These are phyloP conservation scores for Pythium folliculosum DNA, from an alignment of 352 stramenopile species.

Conservation along the genomic window DNA sequence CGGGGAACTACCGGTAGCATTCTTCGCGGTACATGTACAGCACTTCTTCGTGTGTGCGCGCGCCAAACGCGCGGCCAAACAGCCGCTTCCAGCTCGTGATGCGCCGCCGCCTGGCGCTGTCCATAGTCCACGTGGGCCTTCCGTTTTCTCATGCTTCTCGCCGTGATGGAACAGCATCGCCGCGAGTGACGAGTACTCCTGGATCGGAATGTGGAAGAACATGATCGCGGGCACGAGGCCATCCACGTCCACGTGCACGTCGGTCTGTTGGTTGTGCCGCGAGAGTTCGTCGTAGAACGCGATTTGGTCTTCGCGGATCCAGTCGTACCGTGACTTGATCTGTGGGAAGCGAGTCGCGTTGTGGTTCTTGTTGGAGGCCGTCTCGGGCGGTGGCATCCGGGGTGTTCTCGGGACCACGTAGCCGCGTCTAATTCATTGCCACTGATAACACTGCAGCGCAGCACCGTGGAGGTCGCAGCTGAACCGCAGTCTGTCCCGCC, in stretches of 20 bases:
- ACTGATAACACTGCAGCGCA: too few species aligned
- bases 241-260: too few species aligned
- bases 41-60: slow-evolving; percentile 13
- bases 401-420: too few species aligned
- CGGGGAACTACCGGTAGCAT: too few species aligned
- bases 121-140: slow-evolving; percentile 47
- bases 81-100: slow-evolving; percentile 37
- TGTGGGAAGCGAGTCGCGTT: slow-evolving; percentile 37
- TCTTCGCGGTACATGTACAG: slow-evolving; percentile 19
- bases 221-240: slow-evolving; percentile 45
- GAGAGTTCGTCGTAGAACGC: slow-evolving; percentile 46
- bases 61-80: slow-evolving; percentile 10
- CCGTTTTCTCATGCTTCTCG: slow-evolving; percentile 21
- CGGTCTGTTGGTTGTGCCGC: slow-evolving; percentile 16
- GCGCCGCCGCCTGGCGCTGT: slow-evolving; percentile 25
- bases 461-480: too few species aligned
- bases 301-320: slow-evolving; percentile 54
- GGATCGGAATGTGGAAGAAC: slow-evolving; percentile 72
- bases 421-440: too few species aligned
- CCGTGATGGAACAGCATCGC: slow-evolving; percentile 6
- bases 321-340: slow-evolving; percentile 45
- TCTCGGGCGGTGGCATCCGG: too few species aligned
- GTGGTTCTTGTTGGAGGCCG: slow-evolving; percentile 35
- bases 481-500: too few species aligned
- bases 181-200: slow-evolving; percentile 33